Percentiles rank a stretch among this genome's conserved stretches.
Evolutionary conservation across 805 yeast genomes (phyloP).

Genomic region (Komagataella populi): DNA sequence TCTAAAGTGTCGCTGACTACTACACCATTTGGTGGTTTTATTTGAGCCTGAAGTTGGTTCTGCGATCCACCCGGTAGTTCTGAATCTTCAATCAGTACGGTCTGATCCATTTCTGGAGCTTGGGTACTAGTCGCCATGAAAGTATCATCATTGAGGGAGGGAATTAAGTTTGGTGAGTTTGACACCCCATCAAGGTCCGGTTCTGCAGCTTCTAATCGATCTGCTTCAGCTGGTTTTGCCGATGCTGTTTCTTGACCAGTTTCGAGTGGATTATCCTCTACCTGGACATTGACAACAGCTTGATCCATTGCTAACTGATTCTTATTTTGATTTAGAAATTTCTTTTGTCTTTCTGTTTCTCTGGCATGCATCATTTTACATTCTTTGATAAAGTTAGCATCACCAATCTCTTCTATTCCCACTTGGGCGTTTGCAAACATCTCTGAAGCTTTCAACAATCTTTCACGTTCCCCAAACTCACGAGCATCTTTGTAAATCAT

Average conservation of each 20-base stretch:
- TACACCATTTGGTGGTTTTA: not conserved
- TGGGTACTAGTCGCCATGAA: not conserved
- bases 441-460: conserved; percentile 73
- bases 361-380: conserved; percentile 64
- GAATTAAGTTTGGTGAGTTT: not conserved
- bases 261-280: not conserved
- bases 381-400: conserved; percentile 48
- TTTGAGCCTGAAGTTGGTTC: not conserved
- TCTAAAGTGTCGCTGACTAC: conserved; percentile 1
- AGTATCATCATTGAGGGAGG: not conserved
- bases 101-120: not conserved
- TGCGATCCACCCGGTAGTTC: conserved; percentile 1
- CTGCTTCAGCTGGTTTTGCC: not conserved
- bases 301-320: conserved; percentile 12
- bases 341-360: conserved; percentile 40
- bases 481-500: conserved; percentile 71
- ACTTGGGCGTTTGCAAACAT: conserved; percentile 96
- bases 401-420: conserved; percentile 79
- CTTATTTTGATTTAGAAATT: conserved; percentile 23
- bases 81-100: not conserved
- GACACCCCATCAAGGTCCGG: not conserved
- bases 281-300: conserved; percentile 4
- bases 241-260: not conserved
- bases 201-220: not conserved
- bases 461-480: conserved; percentile 69